Percentiles rank a stretch among this genome's conserved stretches.
Conservation (phyloP, 345 rosid species). For the Arabidopsis thaliana region DNA sequence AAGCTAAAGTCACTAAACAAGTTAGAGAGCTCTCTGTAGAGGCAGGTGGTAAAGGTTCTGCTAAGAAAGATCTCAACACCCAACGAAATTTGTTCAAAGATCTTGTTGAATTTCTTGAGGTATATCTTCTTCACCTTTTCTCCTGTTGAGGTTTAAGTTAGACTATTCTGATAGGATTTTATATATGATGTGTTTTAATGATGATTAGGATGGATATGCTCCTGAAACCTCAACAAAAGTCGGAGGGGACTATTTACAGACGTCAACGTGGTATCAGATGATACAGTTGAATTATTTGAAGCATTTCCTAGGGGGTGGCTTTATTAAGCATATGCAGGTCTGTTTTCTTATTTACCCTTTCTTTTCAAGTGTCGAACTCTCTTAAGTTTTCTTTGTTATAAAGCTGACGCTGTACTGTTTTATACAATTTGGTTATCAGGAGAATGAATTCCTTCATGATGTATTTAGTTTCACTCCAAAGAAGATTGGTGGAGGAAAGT, state of each 20-base stretch:
- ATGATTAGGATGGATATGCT: slow-evolving; percentile 58
- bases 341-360: slow-evolving; percentile 29
- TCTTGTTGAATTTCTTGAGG: slow-evolving; percentile 78
- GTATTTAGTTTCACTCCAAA: slow-evolving; percentile 77
- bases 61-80: slow-evolving; percentile 85
- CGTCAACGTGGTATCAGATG: slow-evolving; percentile 74
- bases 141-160: slow-evolving; percentile 9
- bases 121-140: slow-evolving; percentile 9
- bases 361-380: neutral
- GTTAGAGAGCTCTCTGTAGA: slow-evolving; percentile 76
- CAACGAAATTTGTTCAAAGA: slow-evolving; percentile 89
- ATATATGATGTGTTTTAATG: slow-evolving; percentile 9
- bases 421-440: slow-evolving; percentile 53
- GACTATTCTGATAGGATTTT: slow-evolving; percentile 3
- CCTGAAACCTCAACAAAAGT: slow-evolving; percentile 76
- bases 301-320: slow-evolving; percentile 91
- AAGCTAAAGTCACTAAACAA: slow-evolving; percentile 66
- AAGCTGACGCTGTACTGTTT: slow-evolving; percentile 16
- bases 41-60: slow-evolving; percentile 95
- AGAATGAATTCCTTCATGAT: slow-evolving; percentile 84
- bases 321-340: slow-evolving; percentile 96
- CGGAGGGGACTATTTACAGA: slow-evolving; percentile 69
- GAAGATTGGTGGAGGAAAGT: slow-evolving; percentile 53
- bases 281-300: slow-evolving; percentile 85
- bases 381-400: neutral